These are phyloP conservation scores for Pseudocercospora eumusae DNA, from an alignment of 2,329 filamentous ascomycete genomes.

Conservation along the genomic window DNA sequence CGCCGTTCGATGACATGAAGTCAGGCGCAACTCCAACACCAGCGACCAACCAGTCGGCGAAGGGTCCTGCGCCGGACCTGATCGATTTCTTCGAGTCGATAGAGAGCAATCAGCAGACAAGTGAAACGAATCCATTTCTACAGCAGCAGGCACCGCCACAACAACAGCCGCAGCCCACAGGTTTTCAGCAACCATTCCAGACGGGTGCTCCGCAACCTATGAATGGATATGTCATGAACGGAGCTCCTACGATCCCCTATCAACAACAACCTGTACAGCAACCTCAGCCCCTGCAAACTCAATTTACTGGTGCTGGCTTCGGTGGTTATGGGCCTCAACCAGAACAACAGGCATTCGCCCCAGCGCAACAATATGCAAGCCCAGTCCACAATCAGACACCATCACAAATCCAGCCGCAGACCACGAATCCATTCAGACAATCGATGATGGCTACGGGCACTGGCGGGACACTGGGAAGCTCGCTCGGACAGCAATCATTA, in stretches of 20 bases:
- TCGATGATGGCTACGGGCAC: constrained; percentile 68
- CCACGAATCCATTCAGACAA: constrained; percentile 90
- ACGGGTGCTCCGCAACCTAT: constrained; percentile 31
- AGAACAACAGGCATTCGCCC: constrained; percentile 50
- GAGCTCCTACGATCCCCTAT: constrained; percentile 41
- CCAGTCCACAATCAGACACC: constrained; percentile 40
- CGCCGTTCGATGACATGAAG: constrained; percentile 29
- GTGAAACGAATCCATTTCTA: constrained; percentile 40
- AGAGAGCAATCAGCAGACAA: constrained; percentile 78
- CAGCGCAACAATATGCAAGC: constrained; percentile 34
- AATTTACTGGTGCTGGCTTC: constrained; percentile 76
- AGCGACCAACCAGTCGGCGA: constrained; percentile 42
- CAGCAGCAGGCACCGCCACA: constrained; percentile 31
- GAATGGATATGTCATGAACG: constrained; percentile 26
- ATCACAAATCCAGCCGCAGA: constrained; percentile 47
- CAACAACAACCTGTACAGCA: constrained; percentile 36
- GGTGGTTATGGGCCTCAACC: constrained; percentile 75
- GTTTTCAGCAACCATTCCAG: constrained; percentile 36
- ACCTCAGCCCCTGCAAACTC: constrained; percentile 58
- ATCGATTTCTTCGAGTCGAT: constrained; percentile 96
- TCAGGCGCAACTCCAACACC: constrained; percentile 25
- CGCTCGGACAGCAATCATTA: constrained; percentile 26
- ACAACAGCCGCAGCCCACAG: constrained; percentile 47
- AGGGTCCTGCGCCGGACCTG: constrained; percentile 71
- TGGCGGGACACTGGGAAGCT: constrained; percentile 16